These are phyloP conservation scores for Oenanthe javanica DNA, from an alignment of 140 eudicot genomes.

Conservation along the genomic window DNA sequence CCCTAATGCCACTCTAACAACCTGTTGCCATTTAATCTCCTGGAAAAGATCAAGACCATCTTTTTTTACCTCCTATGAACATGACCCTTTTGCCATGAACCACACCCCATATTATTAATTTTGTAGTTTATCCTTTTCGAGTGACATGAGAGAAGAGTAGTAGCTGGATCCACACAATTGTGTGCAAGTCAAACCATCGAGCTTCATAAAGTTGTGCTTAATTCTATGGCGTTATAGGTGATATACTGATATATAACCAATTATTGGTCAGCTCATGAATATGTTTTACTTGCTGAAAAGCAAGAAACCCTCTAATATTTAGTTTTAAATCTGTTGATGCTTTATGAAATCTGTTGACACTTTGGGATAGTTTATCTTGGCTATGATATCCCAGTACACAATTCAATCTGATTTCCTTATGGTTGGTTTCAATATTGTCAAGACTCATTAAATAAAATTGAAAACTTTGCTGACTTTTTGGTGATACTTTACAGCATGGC, in stretches of 20 bases:
- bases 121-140: background rate
- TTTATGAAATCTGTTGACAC: background rate
- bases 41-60: background rate
- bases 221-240: background rate
- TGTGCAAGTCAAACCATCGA: background rate
- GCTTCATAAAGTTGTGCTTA: background rate
- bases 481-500: slow-evolving; percentile 33
- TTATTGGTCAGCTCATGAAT: background rate
- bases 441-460: background rate
- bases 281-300: background rate
- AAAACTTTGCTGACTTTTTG: background rate
- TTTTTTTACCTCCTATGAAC: background rate
- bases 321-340: background rate
- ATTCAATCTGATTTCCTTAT: background rate
- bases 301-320: background rate
- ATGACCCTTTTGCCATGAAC: background rate
- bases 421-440: background rate
- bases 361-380: background rate
- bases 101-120: background rate
- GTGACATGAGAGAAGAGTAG: background rate
- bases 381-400: background rate
- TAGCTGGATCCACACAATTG: background rate
- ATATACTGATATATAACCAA: background rate
- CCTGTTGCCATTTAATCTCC: background rate
- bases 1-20: no score